Evolutionary conservation across 1,284 basidiomycete species (phyloP).

Genomic region (Marasmius oreades): DNA sequence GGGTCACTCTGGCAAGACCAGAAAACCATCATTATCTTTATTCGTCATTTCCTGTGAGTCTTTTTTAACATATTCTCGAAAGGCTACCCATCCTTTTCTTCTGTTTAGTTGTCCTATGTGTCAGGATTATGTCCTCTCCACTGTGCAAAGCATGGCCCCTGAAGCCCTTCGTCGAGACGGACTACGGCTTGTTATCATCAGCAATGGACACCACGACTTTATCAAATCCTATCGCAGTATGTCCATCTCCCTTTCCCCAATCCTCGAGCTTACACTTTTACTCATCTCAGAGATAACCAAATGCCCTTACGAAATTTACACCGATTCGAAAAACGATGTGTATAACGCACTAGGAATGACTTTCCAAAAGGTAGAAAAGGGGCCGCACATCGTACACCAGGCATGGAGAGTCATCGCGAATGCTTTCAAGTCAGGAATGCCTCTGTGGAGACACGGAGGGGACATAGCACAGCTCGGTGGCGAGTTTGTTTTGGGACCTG

Average conservation of each 20-base stretch:
- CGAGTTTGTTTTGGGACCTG: conserved; percentile 74
- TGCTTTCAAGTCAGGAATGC: conserved; percentile 56
- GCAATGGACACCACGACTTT: conserved; percentile 62
- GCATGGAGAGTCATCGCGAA: conserved; percentile 55
- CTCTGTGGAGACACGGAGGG: conserved; percentile 62
- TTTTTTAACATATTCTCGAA: neutral
- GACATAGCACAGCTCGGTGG: conserved; percentile 70
- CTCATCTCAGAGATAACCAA: conserved; percentile 44
- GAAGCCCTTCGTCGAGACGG: conserved; percentile 48
- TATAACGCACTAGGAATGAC: conserved; percentile 70
- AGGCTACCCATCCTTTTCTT: neutral
- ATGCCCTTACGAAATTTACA: conserved; percentile 59
- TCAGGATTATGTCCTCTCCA: conserved; percentile 71
- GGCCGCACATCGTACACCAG: conserved; percentile 50
- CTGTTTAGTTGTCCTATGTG: conserved; percentile 52
- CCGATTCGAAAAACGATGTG: conserved; percentile 61
- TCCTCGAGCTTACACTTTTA: neutral
- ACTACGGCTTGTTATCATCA: conserved; percentile 60
- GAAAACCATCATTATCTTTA: conserved; percentile 62
- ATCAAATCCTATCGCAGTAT: conserved; percentile 58
- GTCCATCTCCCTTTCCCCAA: conserved; percentile 19
- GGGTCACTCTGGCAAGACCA: neutral
- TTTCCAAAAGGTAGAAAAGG: conserved; percentile 32
- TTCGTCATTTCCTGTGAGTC: conserved; percentile 53
- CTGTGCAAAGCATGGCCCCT: conserved; percentile 28